Evolutionary conservation across 2,329 filamentous ascomycete species (phyloP).

Genomic region (Fusarium luffae): DNA sequence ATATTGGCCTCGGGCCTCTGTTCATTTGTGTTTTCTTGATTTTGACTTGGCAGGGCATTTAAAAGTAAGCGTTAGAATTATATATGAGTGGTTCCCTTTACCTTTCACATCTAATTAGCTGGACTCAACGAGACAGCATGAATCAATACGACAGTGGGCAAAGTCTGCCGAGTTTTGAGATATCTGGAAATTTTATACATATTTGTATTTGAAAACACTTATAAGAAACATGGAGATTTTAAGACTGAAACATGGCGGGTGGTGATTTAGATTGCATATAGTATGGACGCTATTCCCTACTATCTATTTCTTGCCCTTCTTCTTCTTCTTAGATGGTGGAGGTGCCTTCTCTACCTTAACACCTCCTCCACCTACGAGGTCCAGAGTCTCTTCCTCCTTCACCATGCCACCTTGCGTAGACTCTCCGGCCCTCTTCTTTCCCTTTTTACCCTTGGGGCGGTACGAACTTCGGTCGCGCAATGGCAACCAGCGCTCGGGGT

Average conservation of each 20-base stretch:
- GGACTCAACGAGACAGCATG: background rate
- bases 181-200: background rate
- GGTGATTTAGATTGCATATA: conserved; percentile 3
- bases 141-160: background rate
- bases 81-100: conserved; percentile 15
- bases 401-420: conserved; percentile 88
- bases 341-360: conserved; percentile 72
- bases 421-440: conserved; percentile 82
- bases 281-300: background rate
- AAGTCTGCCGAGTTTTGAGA: background rate
- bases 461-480: conserved; percentile 90
- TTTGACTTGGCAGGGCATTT: conserved; percentile 31
- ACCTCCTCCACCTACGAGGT: conserved; percentile 71
- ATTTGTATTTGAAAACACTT: background rate
- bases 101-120: background rate
- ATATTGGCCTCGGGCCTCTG: conserved; percentile 28
- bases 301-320: conserved; percentile 64
- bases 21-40: conserved; percentile 33
- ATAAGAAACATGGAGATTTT: background rate
- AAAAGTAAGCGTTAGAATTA: conserved; percentile 44
- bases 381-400: conserved; percentile 75
- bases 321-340: conserved; percentile 60
- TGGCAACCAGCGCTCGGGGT: conserved; percentile 94
- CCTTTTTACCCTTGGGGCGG: conserved; percentile 90
- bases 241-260: background rate